Conservation (phyloP, 495 filamentous ascomycete genomes). For the Staphylotrichum tortipilum region DNA sequence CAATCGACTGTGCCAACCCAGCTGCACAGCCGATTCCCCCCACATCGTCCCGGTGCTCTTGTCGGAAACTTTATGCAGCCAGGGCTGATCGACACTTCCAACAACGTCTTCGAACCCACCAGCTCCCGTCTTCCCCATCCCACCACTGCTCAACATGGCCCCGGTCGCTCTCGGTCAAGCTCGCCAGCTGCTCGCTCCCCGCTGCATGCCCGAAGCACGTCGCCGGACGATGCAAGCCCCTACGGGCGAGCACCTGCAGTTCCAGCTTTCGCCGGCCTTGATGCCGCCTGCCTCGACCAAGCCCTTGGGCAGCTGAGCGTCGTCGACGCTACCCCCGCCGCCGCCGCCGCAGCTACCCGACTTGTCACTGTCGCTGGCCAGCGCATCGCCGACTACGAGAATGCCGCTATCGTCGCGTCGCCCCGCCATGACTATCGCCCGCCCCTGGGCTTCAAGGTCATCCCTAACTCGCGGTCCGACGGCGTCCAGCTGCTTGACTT, state of each 20-base stretch:
- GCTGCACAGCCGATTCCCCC: slow-evolving; percentile 57
- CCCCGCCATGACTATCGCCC: slow-evolving; percentile 32
- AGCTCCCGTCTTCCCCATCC: slow-evolving; percentile 29
- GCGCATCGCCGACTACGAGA: slow-evolving; percentile 67
- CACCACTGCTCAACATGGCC: slow-evolving; percentile 67
- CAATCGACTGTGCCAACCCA: slow-evolving; percentile 31
- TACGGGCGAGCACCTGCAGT: too few relatives aligned
- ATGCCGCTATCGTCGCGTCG: slow-evolving; percentile 39
- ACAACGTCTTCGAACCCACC: slow-evolving; percentile 41
- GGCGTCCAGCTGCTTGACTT: slow-evolving; percentile 54
- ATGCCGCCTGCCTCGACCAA: slow-evolving; percentile 30
- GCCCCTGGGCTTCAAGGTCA: slow-evolving; percentile 52
- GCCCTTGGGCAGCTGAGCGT: slow-evolving; percentile 36
- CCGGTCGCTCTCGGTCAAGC: slow-evolving; percentile 43
- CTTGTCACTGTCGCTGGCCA: slow-evolving; percentile 46
- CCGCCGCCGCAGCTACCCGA: slow-evolving; percentile 1
- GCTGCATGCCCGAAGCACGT: slow-evolving; percentile 20
- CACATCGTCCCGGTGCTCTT: slow-evolving; percentile 24
- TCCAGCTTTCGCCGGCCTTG: slow-evolving; percentile 19
- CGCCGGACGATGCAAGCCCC: slow-evolving; percentile 14
- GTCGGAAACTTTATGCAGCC: slow-evolving; percentile 77
- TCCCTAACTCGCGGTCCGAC: slow-evolving; percentile 39
- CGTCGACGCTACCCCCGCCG: slow-evolving; percentile 10
- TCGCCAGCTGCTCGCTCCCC: slow-evolving; percentile 24
- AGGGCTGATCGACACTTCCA: slow-evolving; percentile 57